phyloP scores from a whole-genome alignment of 1,139 yeast species.

The Diutina neorugosa region DNA sequence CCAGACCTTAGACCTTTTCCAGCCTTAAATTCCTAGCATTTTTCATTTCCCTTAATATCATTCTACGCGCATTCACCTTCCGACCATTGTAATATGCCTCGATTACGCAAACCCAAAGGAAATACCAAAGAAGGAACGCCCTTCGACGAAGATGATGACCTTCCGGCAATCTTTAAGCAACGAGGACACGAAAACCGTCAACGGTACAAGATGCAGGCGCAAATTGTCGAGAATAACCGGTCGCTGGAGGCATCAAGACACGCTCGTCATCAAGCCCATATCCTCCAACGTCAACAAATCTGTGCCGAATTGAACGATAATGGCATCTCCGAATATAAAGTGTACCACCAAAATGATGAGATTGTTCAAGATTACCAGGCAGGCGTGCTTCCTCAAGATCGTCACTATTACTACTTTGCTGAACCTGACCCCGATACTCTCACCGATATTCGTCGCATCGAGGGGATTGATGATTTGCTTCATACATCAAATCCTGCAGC shows the following conservation, averaged over 20 bases:
- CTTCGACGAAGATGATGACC: neutral
- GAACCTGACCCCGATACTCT: neutral
- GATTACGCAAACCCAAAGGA: too few species aligned
- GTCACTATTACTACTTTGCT: neutral
- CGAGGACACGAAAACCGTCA: neutral
- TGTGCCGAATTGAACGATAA: neutral
- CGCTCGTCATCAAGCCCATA: neutral
- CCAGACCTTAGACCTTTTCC: too few species aligned
- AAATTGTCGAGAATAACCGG: neutral
- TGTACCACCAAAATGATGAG: neutral
- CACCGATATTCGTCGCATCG: neutral
- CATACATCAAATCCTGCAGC: neutral
- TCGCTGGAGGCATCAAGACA: neutral
- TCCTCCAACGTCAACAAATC: neutral
- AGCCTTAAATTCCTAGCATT: neutral
- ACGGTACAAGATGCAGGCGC: neutral
- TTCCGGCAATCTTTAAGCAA: neutral
- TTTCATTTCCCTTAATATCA: too few species aligned
- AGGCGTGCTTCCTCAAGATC: neutral
- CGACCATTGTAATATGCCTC: too few species aligned
- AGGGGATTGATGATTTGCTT: neutral
- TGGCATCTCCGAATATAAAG: neutral
- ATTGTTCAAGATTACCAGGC: neutral
- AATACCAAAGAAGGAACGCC: neutral
- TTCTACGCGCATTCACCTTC: too few species aligned